Percentiles rank a stretch among this genome's conserved stretches.
Evolutionary conservation across 345 rosid genomes (phyloP).

Genomic region (Gossypium australe): DNA sequence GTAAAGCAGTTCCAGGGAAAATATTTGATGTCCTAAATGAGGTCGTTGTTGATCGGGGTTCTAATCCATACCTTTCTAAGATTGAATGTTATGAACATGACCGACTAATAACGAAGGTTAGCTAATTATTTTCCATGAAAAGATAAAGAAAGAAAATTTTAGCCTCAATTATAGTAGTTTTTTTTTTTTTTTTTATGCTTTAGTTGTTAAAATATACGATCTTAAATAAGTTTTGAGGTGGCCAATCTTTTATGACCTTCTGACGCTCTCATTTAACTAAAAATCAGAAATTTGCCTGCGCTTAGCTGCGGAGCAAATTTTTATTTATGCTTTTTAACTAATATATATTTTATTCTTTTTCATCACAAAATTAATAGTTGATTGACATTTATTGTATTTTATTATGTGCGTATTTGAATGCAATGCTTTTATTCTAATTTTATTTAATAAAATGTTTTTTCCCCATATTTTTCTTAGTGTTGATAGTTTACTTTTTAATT

Average conservation of each 20-base stretch:
- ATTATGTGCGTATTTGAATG: no score
- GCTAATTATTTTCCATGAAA: conserved; percentile 12
- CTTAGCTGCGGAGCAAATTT: no score
- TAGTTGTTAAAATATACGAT: conserved; percentile 9
- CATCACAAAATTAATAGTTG: no score
- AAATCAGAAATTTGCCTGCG: no score
- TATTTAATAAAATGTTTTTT: no score
- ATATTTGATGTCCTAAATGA: conserved; percentile 90
- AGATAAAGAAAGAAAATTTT: neutral
- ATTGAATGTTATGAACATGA: conserved; percentile 95
- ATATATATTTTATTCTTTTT: no score
- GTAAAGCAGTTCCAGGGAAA: conserved; percentile 91
- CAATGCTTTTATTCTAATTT: no score
- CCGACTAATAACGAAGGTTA: conserved; percentile 93
- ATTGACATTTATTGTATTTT: no score
- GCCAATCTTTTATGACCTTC: neutral
- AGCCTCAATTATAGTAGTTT: neutral
- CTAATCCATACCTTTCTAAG: conserved; percentile 98
- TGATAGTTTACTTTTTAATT: no score
- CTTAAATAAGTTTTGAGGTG: neutral
- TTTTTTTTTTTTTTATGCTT: neutral
- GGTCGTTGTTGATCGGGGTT: conserved; percentile 91
- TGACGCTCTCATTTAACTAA: conserved; percentile 2
- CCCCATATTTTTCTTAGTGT: no score
- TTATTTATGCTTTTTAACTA: no score